Evolutionary conservation across 2,329 filamentous ascomycete genomes (phyloP).

Genomic region (Aureobasidium sp.): DNA sequence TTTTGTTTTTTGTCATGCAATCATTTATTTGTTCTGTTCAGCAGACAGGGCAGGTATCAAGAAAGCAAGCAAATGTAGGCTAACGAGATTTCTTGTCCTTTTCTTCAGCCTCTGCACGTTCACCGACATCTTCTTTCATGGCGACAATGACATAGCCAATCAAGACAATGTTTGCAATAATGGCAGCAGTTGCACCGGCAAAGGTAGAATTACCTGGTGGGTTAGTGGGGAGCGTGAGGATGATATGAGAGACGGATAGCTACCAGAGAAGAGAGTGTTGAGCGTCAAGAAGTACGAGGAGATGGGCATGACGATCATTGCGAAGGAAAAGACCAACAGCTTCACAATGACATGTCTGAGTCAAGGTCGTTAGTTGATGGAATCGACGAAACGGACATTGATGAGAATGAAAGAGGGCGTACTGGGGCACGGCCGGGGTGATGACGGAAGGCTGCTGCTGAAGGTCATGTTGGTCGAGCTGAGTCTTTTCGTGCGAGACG

Average conservation of each 20-base stretch:
- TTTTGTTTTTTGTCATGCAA: not conserved
- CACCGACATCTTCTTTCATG: conserved; percentile 71
- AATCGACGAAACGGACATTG: not conserved
- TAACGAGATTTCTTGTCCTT: conserved; percentile 35
- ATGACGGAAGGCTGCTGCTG: conserved; percentile 52
- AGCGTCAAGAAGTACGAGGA: conserved; percentile 81
- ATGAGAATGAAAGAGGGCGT: conserved; percentile 29
- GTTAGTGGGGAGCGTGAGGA: not conserved
- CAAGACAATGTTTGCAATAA: conserved; percentile 86
- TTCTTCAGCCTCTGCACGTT: conserved; percentile 41
- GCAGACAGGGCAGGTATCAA: not conserved
- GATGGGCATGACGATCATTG: conserved; percentile 84
- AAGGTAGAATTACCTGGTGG: conserved; percentile 74
- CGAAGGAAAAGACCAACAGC: conserved; percentile 79
- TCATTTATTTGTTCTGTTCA: not conserved
- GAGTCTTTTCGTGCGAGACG: conserved; percentile 57
- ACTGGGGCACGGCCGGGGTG: conserved; percentile 77
- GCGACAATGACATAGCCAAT: conserved; percentile 88
- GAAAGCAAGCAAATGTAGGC: not conserved
- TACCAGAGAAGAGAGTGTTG: conserved; percentile 69
- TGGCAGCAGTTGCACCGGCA: conserved; percentile 74
- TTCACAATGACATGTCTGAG: conserved; percentile 79
- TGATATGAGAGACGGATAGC: conserved; percentile 20
- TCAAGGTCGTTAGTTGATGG: not conserved
- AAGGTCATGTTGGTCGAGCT: conserved; percentile 42